Conservation (phyloP, 2,329 filamentous ascomycete species). For the Cryphonectria parasitica region DNA sequence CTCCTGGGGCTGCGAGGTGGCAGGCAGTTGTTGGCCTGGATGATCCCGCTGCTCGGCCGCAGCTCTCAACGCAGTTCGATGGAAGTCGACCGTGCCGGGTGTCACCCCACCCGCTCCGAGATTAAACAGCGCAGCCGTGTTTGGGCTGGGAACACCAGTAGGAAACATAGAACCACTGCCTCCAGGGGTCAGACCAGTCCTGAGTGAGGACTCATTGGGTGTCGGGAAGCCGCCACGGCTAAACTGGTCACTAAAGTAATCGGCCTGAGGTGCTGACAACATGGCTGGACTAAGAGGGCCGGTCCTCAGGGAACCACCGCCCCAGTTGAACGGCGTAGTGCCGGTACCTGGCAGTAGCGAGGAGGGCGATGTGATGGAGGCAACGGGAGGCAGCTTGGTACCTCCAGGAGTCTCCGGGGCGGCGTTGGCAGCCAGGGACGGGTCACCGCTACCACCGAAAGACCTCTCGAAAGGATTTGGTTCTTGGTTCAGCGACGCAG, state of each 20-base stretch:
- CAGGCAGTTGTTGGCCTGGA: constrained; percentile 41
- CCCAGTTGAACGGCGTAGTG: constrained; percentile 78
- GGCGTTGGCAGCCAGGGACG: constrained; percentile 18
- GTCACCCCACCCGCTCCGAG: constrained; percentile 82
- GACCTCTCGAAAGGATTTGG: constrained; percentile 98
- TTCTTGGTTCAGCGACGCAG: constrained; percentile 69
- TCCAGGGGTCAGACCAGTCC: constrained; percentile 90
- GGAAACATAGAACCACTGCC: constrained; percentile 98
- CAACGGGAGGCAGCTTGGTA: constrained; percentile 84
- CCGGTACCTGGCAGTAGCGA: constrained; percentile 75
- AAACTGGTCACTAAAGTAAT: constrained; percentile 85
- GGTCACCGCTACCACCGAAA: constrained; percentile 65
- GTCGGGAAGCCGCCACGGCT: constrained; percentile 87
- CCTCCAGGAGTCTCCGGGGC: constrained; percentile 77
- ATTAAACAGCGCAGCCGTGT: constrained; percentile 80
- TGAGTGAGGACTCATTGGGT: constrained; percentile 91
- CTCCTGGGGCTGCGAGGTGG: constrained; percentile 61
- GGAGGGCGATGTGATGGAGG: constrained; percentile 87
- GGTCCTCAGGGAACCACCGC: constrained; percentile 80
- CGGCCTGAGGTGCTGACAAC: constrained; percentile 82
- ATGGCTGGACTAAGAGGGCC: constrained; percentile 96
- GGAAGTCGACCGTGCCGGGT: constrained; percentile 90
- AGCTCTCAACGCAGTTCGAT: constrained; percentile 86
- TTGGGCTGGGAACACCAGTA: constrained; percentile 73
- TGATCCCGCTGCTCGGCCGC: constrained; percentile 66